A percentile compares a stretch with the other conserved stretches of the same genome.
phyloP scores from a whole-genome alignment of 768 basidiomycete species.

The Termitomyces sp. region DNA sequence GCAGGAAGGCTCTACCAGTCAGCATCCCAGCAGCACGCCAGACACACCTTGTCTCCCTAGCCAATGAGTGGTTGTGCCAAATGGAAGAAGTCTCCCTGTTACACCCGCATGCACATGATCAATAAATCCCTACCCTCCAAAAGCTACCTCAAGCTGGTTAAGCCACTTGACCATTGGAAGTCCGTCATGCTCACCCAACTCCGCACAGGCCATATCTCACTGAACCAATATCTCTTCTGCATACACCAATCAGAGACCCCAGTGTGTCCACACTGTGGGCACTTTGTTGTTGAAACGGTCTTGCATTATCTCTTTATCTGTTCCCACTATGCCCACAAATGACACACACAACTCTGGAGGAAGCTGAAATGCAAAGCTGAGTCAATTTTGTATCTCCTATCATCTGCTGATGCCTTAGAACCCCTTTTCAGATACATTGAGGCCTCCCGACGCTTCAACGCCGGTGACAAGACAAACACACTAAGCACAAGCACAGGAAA shows the following conservation, averaged over 20 bases:
- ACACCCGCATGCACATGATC: too few species aligned
- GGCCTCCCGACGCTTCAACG: too few species aligned
- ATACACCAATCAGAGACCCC: neutral
- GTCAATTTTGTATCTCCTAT: neutral
- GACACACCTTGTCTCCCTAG: too few species aligned
- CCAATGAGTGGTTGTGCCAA: neutral
- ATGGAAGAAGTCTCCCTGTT: too few species aligned
- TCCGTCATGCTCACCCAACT: neutral
- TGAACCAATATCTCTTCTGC: neutral
- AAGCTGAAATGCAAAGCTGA: neutral
- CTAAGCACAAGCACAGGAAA: too few species aligned
- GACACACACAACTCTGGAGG: neutral
- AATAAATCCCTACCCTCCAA: neutral
- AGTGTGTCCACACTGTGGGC: neutral
- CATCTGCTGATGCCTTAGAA: neutral
- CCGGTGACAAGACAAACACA: neutral
- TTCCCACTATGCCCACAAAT: neutral
- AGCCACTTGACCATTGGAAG: neutral
- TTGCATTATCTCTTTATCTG: neutral
- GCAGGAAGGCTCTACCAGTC: too few species aligned
- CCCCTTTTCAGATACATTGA: neutral
- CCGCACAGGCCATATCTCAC: neutral
- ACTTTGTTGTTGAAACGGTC: neutral
- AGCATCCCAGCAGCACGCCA: neutral
- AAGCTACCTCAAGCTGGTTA: neutral